Conservation (phyloP, 2,329 filamentous ascomycete species). For the Phoma sp. region DNA sequence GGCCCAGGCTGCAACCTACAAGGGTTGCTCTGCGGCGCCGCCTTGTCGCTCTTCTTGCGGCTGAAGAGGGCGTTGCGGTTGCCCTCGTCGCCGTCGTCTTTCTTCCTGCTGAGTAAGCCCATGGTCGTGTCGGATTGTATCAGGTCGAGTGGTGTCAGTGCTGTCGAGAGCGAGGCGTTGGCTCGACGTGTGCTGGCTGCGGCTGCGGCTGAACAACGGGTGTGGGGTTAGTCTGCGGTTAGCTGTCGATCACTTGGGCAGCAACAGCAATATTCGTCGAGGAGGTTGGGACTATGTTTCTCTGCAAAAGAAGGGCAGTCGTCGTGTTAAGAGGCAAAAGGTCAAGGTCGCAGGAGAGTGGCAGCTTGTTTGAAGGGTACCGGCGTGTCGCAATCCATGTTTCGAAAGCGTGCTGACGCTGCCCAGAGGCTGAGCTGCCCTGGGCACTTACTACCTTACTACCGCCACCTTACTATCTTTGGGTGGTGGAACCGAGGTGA, state of each 20-base stretch:
- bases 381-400: constrained; percentile 27
- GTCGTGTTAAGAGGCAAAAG: too few species aligned
- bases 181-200: neutral
- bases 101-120: constrained; percentile 63
- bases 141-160: neutral
- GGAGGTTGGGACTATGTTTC: neutral
- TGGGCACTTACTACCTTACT: too few species aligned
- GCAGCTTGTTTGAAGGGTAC: constrained; percentile 27
- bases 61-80: constrained; percentile 65
- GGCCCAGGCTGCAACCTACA: constrained; percentile 43
- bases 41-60: constrained; percentile 55
- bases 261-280: neutral
- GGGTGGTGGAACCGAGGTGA: too few species aligned
- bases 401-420: constrained; percentile 34
- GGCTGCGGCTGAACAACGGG: constrained; percentile 20
- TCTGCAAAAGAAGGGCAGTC: too few species aligned
- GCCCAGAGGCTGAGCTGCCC: constrained; percentile 24
- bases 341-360: constrained; percentile 14
- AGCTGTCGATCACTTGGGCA: constrained; percentile 18
- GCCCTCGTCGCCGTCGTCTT: constrained; percentile 59
- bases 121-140: constrained; percentile 32
- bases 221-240: constrained; percentile 17
- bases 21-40: constrained; percentile 13
- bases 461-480: too few species aligned
- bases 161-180: neutral